These are phyloP conservation scores for Plasmodiophora brassicae DNA, from an alignment of 208 protist species.

Conservation along the genomic window DNA sequence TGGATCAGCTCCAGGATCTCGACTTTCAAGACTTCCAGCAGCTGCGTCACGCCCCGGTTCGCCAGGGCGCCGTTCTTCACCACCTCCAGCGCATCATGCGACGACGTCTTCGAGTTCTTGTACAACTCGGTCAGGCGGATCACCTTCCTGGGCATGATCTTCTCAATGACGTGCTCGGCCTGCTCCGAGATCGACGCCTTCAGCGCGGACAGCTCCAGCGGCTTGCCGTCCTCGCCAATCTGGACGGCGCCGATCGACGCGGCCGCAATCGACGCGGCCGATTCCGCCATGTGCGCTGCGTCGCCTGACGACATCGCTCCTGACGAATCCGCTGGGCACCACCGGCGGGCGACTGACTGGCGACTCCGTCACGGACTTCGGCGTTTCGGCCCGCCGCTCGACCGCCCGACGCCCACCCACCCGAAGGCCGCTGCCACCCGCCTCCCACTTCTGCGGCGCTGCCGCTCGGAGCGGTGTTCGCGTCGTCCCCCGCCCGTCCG, in stretches of 20 bases:
- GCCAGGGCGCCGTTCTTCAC: not conserved
- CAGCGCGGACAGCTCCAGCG: not conserved
- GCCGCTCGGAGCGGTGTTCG: too few relatives aligned
- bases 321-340: too few relatives aligned
- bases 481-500: too few relatives aligned
- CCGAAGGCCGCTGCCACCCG: too few relatives aligned
- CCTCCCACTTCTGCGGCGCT: too few relatives aligned
- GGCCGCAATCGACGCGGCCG: not conserved
- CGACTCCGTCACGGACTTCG: too few relatives aligned
- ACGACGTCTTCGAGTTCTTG: constrained; percentile 9
- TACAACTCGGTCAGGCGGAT: constrained; percentile 9
- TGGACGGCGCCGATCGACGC: constrained; percentile 16
- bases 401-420: too few relatives aligned
- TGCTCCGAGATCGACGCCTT: not conserved
- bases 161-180: constrained; percentile 25
- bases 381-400: too few relatives aligned
- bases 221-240: constrained; percentile 11
- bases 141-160: constrained; percentile 23
- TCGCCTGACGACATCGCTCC: too few relatives aligned
- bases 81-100: not conserved
- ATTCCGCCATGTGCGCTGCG: not conserved
- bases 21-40: constrained; percentile 44
- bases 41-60: constrained; percentile 41
- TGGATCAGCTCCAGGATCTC: constrained; percentile 61
- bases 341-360: too few relatives aligned